phyloP scores from a whole-genome alignment of 2,329 filamentous ascomycete species.

The Rutstroemia sp. region DNA sequence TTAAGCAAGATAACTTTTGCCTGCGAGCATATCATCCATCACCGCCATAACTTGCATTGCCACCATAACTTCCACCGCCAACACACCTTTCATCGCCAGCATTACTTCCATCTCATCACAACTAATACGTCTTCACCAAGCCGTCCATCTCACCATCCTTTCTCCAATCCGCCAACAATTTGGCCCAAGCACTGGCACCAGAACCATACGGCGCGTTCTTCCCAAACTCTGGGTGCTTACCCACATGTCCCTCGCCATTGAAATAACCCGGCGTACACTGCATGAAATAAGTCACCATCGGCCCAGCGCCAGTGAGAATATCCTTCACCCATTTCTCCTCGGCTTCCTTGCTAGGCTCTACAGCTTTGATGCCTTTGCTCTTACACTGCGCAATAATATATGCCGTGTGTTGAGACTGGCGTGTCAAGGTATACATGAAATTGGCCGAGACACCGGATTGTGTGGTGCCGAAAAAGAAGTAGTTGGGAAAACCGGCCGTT shows the following conservation, averaged over 20 bases:
- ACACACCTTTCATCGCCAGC: too few relatives aligned
- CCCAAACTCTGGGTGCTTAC: neutral
- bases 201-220: neutral
- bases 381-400: conserved; percentile 3
- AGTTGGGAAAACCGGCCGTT: conserved; percentile 4
- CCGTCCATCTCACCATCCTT: conserved; percentile 1
- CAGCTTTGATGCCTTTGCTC: neutral
- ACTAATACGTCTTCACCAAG: neutral
- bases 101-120: too few relatives aligned
- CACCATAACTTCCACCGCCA: too few relatives aligned
- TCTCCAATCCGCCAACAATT: conserved; percentile 4
- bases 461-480: conserved; percentile 5
- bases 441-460: conserved; percentile 6
- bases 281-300: neutral
- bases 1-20: too few relatives aligned
- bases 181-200: conserved; percentile 6
- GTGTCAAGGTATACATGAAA: conserved; percentile 5
- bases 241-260: conserved; percentile 2
- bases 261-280: conserved; percentile 6
- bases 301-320: neutral
- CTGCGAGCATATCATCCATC: too few relatives aligned
- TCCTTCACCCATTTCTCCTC: conserved; percentile 1
- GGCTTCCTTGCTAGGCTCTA: neutral
- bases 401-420: neutral
- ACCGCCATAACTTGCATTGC: too few relatives aligned